Base-by-base conservation (phyloP, 495 filamentous ascomycete species). In the Aspergillus cavernicola region DNA sequence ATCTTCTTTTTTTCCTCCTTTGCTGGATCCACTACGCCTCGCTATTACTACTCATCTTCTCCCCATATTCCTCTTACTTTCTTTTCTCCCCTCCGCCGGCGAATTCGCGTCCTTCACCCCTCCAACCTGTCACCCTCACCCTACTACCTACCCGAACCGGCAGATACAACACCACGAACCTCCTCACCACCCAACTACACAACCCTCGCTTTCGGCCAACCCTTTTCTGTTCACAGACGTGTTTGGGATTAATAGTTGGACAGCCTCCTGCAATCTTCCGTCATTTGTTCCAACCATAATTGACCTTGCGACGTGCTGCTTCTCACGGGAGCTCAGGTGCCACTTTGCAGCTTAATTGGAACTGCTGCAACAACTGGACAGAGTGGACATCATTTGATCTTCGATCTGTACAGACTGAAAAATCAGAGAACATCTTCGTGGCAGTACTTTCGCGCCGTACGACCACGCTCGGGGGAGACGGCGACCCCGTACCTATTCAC, bases 401-500 rank as follows among this genome's bases (percentile, higher is more conserved):
- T 58, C 9, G 24, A 43, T 41, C 59, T 48, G 44, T 54, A 38
- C 28, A 45, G 31, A 13, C 46, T 56, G 2, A 47, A 7, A 36
- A 23, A 61, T 58, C 40, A 55, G 62, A 40, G 52, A 62, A 63
- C 57, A 65, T 50, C 52, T 36, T 54, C 42, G 32, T 53, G 56
- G 51, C 58, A 47, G 23, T 49, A 65, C 61, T 60, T 48, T 71
- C 65, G 66, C 73, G 73, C 73, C 73, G 73, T 72, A 73, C 73
- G 73, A 75, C 63, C 69, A 75, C 72, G 68, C 66, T 74, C 71
- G 72, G 72, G 72, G 70, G 67, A 74, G 66, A 74, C 73, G 73
- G 73, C 73, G 72, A 74, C 73, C 73, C 73, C 73, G 72, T 68
- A 73, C 69, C 66, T n/a, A n/a, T n/a, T n/a, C n/a, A n/a, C n/a